Conservation (phyloP, 208 protist genomes). For the Wallacemonas sp. region DNA sequence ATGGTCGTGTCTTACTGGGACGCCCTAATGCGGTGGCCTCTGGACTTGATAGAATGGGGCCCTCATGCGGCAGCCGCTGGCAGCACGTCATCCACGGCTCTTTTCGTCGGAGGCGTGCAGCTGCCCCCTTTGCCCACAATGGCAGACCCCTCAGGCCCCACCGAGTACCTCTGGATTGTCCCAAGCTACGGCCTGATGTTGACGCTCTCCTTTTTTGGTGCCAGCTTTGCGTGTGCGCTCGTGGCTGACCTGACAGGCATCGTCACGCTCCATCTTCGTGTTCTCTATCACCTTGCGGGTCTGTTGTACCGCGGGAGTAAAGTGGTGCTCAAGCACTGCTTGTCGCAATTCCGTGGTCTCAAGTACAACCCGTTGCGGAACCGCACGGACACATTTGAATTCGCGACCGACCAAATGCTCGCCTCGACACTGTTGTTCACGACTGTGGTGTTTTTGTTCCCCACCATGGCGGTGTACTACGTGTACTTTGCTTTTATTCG, state of each 20-base stretch:
- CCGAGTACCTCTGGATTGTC: constrained; percentile 62
- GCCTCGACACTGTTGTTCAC: constrained; percentile 91
- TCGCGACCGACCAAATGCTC: constrained; percentile 91
- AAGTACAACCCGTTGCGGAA: constrained; percentile 94
- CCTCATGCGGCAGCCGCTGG: constrained; percentile 14
- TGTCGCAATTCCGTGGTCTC: constrained; percentile 85
- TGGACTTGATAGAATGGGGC: neutral
- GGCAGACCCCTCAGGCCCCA: constrained; percentile 9
- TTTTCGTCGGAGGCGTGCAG: neutral
- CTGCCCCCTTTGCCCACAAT: constrained; percentile 20
- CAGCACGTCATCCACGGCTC: neutral
- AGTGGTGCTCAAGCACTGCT: constrained; percentile 63
- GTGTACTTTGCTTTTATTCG: constrained; percentile 87
- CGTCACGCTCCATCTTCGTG: constrained; percentile 77
- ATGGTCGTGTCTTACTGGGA: constrained; percentile 75
- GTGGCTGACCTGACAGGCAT: constrained; percentile 77
- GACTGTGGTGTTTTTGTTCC: constrained; percentile 88
- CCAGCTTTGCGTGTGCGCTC: constrained; percentile 67
- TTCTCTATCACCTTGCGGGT: constrained; percentile 73
- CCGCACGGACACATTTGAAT: constrained; percentile 88
- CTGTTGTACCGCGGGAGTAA: constrained; percentile 67
- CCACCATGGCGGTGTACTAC: constrained; percentile 92
- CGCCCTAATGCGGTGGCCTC: constrained; percentile 29
- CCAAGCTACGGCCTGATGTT: constrained; percentile 54
- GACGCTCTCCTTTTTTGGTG: constrained; percentile 76